phyloP scores from a whole-genome alignment of 78 protist genomes.

The Protostelium mycophagum region DNA sequence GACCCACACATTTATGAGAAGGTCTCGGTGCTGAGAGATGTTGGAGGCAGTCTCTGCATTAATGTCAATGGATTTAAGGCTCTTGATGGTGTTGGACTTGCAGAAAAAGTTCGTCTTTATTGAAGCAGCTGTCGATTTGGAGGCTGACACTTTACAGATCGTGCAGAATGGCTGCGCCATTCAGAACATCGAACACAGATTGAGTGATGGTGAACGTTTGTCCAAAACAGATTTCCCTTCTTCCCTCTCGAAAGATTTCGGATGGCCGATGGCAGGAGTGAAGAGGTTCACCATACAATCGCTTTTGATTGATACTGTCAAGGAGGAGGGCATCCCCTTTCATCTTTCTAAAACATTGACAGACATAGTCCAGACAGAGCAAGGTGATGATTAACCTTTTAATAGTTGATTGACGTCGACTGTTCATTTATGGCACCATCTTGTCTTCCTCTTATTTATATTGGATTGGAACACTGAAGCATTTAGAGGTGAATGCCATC shows the following conservation, averaged over 20 bases:
- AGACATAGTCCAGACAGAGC: no score
- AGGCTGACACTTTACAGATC: not conserved
- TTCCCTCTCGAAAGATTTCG: not conserved
- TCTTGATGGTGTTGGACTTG: not conserved
- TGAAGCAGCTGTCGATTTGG: not conserved
- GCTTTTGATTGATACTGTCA: not conserved
- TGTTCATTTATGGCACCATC: no score
- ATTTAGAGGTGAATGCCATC: not conserved
- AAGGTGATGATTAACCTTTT: no score
- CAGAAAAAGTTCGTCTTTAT: not conserved
- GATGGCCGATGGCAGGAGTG: not conserved
- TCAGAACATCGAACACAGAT: no score
- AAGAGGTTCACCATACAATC: not conserved
- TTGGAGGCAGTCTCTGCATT: not conserved
- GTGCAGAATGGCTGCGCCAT: not conserved
- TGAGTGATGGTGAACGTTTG: no score
- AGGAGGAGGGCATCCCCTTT: not conserved
- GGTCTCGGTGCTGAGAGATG: not conserved
- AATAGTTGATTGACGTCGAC: no score
- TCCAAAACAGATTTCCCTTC: no score
- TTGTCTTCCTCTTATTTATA: no score
- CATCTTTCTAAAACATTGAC: no score
- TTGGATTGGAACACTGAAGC: no score
- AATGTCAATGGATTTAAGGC: not conserved
- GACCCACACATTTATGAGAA: not conserved